Evolutionary conservation across 2,329 filamentous ascomycete genomes (phyloP).

Genomic region (Trichoderma sp.): DNA sequence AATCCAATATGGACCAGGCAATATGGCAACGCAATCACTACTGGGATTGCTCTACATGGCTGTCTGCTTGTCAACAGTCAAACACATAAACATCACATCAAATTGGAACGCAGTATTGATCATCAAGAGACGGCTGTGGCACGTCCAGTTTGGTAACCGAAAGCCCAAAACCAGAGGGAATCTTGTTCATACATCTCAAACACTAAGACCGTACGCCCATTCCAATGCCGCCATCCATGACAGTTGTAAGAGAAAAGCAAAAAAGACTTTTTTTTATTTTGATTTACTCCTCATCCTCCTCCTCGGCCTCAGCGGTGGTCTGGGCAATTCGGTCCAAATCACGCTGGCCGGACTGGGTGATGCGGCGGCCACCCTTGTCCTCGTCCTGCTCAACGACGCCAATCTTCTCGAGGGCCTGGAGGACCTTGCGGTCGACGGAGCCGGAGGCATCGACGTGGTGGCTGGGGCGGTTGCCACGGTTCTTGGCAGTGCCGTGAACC

Average conservation of each 20-base stretch:
- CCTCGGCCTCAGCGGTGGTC: conserved; percentile 71
- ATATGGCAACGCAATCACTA: background rate
- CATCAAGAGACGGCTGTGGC: conserved; percentile 16
- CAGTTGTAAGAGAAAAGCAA: conserved; percentile 21
- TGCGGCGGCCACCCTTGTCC: conserved; percentile 97
- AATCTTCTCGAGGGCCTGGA: conserved; percentile 99
- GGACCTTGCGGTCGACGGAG: conserved; percentile 93
- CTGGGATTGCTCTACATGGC: background rate
- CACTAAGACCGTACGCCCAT: conserved; percentile 42
- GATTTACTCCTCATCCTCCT: conserved; percentile 63
- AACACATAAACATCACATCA: background rate
- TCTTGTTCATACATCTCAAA: conserved; percentile 42
- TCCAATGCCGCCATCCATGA: conserved; percentile 21
- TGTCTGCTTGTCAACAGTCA: background rate
- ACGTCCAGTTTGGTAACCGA: conserved; percentile 31
- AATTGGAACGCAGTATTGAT: background rate
- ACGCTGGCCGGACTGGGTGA: conserved; percentile 97
- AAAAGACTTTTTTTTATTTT: conserved; percentile 23
- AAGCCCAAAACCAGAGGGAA: conserved; percentile 38
- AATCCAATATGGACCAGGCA: background rate
- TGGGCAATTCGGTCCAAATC: conserved; percentile 96
- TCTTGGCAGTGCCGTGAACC: conserved; percentile 94
- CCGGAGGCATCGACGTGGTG: conserved; percentile 96
- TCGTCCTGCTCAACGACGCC: conserved; percentile 96
- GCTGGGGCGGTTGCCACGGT: conserved; percentile 86